Conservation (phyloP, 2,329 filamentous ascomycete genomes). For the Epichloe uncinata region DNA sequence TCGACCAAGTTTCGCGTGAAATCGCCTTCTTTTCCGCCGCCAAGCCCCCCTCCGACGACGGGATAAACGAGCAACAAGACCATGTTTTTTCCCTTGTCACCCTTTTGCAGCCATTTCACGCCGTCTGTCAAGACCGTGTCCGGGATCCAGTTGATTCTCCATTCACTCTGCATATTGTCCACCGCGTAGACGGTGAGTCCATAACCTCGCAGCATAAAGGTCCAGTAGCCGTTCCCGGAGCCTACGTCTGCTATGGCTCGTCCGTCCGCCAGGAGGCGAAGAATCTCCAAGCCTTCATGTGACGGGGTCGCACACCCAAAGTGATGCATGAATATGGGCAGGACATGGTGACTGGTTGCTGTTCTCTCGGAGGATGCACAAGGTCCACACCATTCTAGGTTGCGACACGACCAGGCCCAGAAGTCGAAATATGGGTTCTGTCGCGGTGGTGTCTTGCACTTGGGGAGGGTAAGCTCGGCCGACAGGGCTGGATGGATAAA, state of each 20-base stretch:
- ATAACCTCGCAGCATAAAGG: slow-evolving; percentile 51
- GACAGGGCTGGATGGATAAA: slow-evolving; percentile 32
- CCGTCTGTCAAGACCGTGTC: slow-evolving; percentile 54
- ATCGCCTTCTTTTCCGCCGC: slow-evolving; percentile 44
- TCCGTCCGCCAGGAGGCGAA: slow-evolving; percentile 41
- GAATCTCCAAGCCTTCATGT: slow-evolving; percentile 49
- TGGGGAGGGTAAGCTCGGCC: slow-evolving; percentile 29
- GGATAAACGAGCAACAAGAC: slow-evolving; percentile 62
- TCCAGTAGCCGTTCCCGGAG: slow-evolving; percentile 65
- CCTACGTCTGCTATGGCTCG: slow-evolving; percentile 51
- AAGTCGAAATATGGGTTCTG: slow-evolving; percentile 55
- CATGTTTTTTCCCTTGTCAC: slow-evolving; percentile 36
- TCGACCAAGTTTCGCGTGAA: slow-evolving; percentile 52
- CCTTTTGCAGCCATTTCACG: slow-evolving; percentile 38
- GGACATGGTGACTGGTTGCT: slow-evolving; percentile 49
- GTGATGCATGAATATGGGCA: slow-evolving; percentile 66
- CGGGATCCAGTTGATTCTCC: slow-evolving; percentile 54
- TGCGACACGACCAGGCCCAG: slow-evolving; percentile 51
- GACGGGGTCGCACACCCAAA: slow-evolving; percentile 61
- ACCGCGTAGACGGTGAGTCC: slow-evolving; percentile 43
- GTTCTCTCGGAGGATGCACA: slow-evolving; percentile 36
- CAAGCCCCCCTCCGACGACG: slow-evolving; percentile 48
- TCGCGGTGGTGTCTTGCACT: slow-evolving; percentile 29
- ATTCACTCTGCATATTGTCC: slow-evolving; percentile 55
- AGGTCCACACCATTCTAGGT: slow-evolving; percentile 53